Conservation (phyloP, 202 grass and related monocot species). For the Setaria viridis region DNA sequence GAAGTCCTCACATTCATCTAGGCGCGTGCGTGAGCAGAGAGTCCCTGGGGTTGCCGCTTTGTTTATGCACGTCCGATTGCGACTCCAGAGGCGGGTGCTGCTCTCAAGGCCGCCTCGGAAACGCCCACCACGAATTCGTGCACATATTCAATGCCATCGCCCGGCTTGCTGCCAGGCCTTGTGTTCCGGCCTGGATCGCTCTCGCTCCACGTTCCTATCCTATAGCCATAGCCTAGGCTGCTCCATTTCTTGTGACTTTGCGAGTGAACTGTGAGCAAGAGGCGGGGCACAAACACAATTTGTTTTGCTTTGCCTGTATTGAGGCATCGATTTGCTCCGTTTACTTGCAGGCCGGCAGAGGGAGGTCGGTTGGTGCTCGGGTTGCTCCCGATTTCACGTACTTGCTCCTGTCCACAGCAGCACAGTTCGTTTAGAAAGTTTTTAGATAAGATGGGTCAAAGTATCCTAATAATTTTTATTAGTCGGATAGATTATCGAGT, state of each 20-base stretch:
- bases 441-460: too few relatives aligned
- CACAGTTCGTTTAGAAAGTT: too few relatives aligned
- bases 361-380: neutral
- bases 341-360: neutral
- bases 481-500: too few relatives aligned
- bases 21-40: constrained; percentile 6
- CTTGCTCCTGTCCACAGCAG: too few relatives aligned
- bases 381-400: constrained; percentile 14
- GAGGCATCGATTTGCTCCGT: neutral
- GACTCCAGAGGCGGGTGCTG: constrained; percentile 12
- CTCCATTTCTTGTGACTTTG: too few relatives aligned
- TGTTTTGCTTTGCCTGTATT: too few relatives aligned
- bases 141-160: neutral
- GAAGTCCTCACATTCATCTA: constrained; percentile 44
- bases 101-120: constrained; percentile 42
- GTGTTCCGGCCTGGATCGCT: constrained; percentile 18
- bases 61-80: constrained; percentile 41
- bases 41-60: neutral
- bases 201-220: neutral
- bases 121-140: constrained; percentile 22
- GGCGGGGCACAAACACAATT: too few relatives aligned
- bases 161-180: constrained; percentile 12
- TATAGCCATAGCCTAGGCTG: neutral
- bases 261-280: too few relatives aligned
- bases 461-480: too few relatives aligned